Base-by-base conservation (phyloP, 2,329 filamentous ascomycete genomes). In the Didymella lethalis region DNA sequence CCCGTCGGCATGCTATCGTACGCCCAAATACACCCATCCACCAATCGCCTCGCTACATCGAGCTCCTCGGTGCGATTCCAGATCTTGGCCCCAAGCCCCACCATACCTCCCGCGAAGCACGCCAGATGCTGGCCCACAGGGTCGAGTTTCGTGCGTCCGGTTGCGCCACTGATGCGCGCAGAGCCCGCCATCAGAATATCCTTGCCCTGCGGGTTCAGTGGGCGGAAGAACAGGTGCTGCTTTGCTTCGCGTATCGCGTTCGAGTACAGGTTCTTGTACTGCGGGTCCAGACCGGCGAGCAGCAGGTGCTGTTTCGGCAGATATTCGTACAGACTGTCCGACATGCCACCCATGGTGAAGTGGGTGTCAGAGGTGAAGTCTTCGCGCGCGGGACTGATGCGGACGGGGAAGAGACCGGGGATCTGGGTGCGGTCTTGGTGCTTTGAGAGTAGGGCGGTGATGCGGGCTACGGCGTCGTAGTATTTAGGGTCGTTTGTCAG, bases 161-260 rank as follows among this genome's bases (percentile, higher is more conserved):
- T 41, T 1, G 68, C 74, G 10, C 84, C 82, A 46, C 73, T 79
- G 2, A 70, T 70, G 1, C 74, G 63, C 4, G 70, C 71, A 6
- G 87, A 87, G 25, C 90, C 89, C 0, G 90, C 86, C 61, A 95
- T 87, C 7, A 95, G 82, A n/a, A 95, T 85, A 59, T 94, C 86
- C 50, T 85, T 85, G 52, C 85, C 81, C 7, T 84, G 80, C 7
- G 87, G 84, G 20, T 87, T 84, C 86, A 95, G 90, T 0, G 93
- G 92, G 5, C 89, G 85, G 77, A 87, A 96, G 57, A 96, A 85
- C 10, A 96, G 82, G 74, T 90, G 84, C 64, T 92, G 83, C 64
- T 90, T 90, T 34, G 89, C 86, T 0, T 87, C 87, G 5, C 89
- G 85, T 29, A 89, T 85, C 4, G 87, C 85, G 56, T 85, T 85